Percentiles rank a stretch among this genome's conserved stretches.
These are phyloP conservation scores for Hypoxylon rubiginosum DNA, from an alignment of 2,329 filamentous ascomycete species.

Conservation along the genomic window DNA sequence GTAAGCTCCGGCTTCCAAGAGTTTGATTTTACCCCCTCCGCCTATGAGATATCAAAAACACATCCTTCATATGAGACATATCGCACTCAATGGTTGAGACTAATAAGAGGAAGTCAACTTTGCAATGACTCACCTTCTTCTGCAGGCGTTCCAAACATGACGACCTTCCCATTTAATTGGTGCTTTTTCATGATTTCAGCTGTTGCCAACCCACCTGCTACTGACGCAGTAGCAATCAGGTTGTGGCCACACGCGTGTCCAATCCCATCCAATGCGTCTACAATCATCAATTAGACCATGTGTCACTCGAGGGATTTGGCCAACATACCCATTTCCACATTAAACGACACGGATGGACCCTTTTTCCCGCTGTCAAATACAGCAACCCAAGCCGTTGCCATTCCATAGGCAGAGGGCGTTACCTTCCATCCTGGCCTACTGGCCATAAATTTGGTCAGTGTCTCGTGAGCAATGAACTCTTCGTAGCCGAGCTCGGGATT, in stretches of 20 bases:
- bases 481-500: slow-evolving; percentile 64
- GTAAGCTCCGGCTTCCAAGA: slow-evolving; percentile 61
- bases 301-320: neutral
- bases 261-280: slow-evolving; percentile 64
- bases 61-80: neutral
- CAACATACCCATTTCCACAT: slow-evolving; percentile 60
- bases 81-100: neutral
- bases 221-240: slow-evolving; percentile 63
- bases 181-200: slow-evolving; percentile 59
- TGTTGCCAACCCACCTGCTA: slow-evolving; percentile 62
- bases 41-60: slow-evolving; percentile 45
- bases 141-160: slow-evolving; percentile 66
- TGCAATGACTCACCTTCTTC: slow-evolving; percentile 58
- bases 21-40: slow-evolving; percentile 64
- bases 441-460: slow-evolving; percentile 62
- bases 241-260: slow-evolving; percentile 70
- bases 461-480: slow-evolving; percentile 64
- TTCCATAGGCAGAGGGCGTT: slow-evolving; percentile 63
- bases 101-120: neutral
- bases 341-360: slow-evolving; percentile 63
- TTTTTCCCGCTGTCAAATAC: slow-evolving; percentile 60
- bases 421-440: slow-evolving; percentile 63
- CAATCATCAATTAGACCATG: slow-evolving; percentile 29
- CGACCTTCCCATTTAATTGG: slow-evolving; percentile 59
- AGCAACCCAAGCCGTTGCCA: slow-evolving; percentile 67